phyloP scores from a whole-genome alignment of 176 grass and related monocot genomes.

The Cenchrus fungigraminus region DNA sequence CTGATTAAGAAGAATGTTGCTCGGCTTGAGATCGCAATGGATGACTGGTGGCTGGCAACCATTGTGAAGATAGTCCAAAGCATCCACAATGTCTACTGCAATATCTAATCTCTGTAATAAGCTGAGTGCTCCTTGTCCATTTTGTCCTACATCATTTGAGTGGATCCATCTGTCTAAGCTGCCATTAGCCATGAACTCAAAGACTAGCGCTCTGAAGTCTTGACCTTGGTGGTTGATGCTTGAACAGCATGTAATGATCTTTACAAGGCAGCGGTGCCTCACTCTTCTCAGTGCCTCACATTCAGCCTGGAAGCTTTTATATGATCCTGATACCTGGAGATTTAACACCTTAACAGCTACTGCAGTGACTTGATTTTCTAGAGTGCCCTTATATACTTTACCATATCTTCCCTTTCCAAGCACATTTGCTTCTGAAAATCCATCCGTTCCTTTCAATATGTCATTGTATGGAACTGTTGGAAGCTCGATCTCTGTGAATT shows the following conservation, averaged over 20 bases:
- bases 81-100: slow-evolving; percentile 12
- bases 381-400: background rate
- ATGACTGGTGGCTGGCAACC: slow-evolving; percentile 32
- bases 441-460: too few relatives aligned
- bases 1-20: slow-evolving; percentile 62
- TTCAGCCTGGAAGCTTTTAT: slow-evolving; percentile 45
- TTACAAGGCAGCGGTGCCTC: slow-evolving; percentile 45
- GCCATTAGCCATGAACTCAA: slow-evolving; percentile 38
- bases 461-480: too few relatives aligned
- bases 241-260: slow-evolving; percentile 46
- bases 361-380: background rate
- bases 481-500: too few relatives aligned
- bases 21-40: slow-evolving; percentile 68
- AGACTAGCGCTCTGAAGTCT: slow-evolving; percentile 43
- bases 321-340: slow-evolving; percentile 29
- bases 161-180: slow-evolving; percentile 52
- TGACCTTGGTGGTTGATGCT: slow-evolving; percentile 37
- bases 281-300: slow-evolving; percentile 43
- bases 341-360: slow-evolving; percentile 44
- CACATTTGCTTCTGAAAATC: too few relatives aligned
- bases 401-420: too few relatives aligned
- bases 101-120: slow-evolving; percentile 30
- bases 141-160: background rate
- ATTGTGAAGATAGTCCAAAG: background rate
- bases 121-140: background rate